Evolutionary conservation across 768 basidiomycete genomes (phyloP).

Genomic region (Amanita thiersii): DNA sequence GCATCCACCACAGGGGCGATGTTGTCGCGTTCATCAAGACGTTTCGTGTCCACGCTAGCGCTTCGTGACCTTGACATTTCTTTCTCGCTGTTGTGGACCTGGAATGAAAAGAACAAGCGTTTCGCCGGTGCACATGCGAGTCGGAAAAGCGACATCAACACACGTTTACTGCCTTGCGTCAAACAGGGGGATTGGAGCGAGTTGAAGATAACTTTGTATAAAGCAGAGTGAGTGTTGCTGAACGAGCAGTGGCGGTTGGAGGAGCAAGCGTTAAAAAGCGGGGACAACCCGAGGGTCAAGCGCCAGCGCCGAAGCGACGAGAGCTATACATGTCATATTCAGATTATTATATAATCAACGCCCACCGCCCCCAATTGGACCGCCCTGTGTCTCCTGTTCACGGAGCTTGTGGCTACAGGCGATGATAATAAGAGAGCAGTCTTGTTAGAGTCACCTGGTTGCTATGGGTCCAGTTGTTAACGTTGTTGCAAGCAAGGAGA

Average conservation of each 20-base stretch:
- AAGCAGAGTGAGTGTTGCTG: not conserved
- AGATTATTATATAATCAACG: constrained; percentile 6
- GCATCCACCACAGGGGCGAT: constrained; percentile 25
- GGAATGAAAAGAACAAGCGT: constrained; percentile 15
- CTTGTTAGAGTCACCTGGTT: too few species aligned
- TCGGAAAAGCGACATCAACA: constrained; percentile 16
- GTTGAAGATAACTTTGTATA: not conserved
- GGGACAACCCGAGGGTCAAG: constrained; percentile 8
- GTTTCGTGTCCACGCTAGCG: constrained; percentile 27
- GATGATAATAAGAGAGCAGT: too few species aligned
- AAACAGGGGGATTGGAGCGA: constrained; percentile 5
- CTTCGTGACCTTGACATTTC: constrained; percentile 27
- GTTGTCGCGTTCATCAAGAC: constrained; percentile 19
- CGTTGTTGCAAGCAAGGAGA: too few species aligned
- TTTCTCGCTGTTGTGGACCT: constrained; percentile 8
- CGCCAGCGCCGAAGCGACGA: constrained; percentile 7
- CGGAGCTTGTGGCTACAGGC: too few species aligned
- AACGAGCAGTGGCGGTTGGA: constrained; percentile 3
- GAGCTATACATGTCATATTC: constrained; percentile 10
- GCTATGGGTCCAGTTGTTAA: too few species aligned
- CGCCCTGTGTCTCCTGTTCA: not conserved
- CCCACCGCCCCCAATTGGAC: not conserved
- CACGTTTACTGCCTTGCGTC: constrained; percentile 15
- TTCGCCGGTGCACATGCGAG: constrained; percentile 15
- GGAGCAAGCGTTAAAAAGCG: constrained; percentile 7